phyloP scores from a whole-genome alignment of 2,329 filamentous ascomycete genomes.

The Diaporthe amygdali region DNA sequence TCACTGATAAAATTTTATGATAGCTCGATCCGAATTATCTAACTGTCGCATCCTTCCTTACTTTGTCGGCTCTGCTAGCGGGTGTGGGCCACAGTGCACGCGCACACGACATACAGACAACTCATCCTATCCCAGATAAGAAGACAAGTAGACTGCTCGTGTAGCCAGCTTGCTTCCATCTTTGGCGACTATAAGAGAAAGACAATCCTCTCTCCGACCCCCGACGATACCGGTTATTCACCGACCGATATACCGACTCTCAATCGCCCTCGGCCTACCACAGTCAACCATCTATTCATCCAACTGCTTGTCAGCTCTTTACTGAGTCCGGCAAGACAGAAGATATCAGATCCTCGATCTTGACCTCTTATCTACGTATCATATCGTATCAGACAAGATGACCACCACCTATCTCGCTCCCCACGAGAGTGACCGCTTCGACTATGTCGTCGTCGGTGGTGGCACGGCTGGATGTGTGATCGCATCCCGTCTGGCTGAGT shows the following conservation, averaged over 20 bases:
- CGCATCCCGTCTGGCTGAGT: constrained; percentile 79
- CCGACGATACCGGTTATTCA: neutral
- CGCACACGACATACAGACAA: constrained; percentile 11
- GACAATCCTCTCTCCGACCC: neutral
- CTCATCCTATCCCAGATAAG: constrained; percentile 21
- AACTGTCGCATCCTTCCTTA: neutral
- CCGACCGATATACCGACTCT: neutral
- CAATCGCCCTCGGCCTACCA: neutral
- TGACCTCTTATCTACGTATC: neutral
- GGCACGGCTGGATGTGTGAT: constrained; percentile 88
- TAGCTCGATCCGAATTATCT: neutral
- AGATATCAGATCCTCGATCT: neutral
- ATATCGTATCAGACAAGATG: constrained; percentile 47
- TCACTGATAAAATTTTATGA: constrained; percentile 3
- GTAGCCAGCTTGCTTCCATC: neutral
- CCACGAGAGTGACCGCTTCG: constrained; percentile 70
- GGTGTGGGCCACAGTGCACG: constrained; percentile 6
- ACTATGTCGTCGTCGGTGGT: constrained; percentile 86
- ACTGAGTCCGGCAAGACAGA: constrained; percentile 19
- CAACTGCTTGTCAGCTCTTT: constrained; percentile 25
- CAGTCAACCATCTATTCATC: neutral
- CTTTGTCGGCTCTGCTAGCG: neutral
- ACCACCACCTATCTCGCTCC: constrained; percentile 72
- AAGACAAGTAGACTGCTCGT: neutral
- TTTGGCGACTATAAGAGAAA: constrained; percentile 18